A percentile compares a stretch with the other conserved stretches of the same genome.
These are phyloP conservation scores for Dactylorhiza incarnata DNA, from an alignment of 106 monocot genomes.

Conservation along the genomic window DNA sequence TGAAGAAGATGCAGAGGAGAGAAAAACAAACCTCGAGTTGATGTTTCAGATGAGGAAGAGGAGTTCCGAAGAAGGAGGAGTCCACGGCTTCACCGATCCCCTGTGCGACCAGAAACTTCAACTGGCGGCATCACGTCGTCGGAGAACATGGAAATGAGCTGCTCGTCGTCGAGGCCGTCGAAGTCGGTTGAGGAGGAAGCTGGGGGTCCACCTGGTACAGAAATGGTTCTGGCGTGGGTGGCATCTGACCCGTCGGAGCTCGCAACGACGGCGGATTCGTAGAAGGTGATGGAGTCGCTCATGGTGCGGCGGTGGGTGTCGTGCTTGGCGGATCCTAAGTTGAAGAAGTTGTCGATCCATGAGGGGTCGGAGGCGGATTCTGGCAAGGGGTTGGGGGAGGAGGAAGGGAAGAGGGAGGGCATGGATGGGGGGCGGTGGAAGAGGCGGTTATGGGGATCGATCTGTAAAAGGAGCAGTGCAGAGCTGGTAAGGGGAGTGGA, in stretches of 20 bases:
- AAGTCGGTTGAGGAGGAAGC: conserved; percentile 56
- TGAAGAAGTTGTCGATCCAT: conserved; percentile 84
- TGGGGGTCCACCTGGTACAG: conserved; percentile 51
- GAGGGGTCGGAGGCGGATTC: conserved; percentile 14
- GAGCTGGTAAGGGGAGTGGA: too few relatives aligned
- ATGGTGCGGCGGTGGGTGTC: conserved; percentile 56
- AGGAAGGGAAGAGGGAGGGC: not conserved
- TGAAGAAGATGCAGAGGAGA: too few relatives aligned
- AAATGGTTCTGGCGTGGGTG: conserved; percentile 49
- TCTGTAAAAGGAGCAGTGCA: not conserved
- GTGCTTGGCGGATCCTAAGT: conserved; percentile 62
- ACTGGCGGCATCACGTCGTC: conserved; percentile 27
- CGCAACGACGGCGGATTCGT: conserved; percentile 23
- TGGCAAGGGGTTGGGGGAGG: not conserved
- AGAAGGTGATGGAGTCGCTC: conserved; percentile 72
- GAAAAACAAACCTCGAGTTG: too few relatives aligned
- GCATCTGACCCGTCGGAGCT: too few relatives aligned
- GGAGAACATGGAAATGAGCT: conserved; percentile 90
- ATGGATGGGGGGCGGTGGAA: conserved; percentile 13
- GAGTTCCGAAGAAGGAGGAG: too few relatives aligned
- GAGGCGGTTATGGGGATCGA: conserved; percentile 4
- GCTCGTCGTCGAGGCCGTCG: conserved; percentile 75
- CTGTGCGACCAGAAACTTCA: too few relatives aligned
- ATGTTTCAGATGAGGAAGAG: too few relatives aligned
- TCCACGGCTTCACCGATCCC: too few relatives aligned